Evolutionary conservation across 73 alveolate genomes (phyloP).

Genomic region (Paramecium sonneborni): DNA sequence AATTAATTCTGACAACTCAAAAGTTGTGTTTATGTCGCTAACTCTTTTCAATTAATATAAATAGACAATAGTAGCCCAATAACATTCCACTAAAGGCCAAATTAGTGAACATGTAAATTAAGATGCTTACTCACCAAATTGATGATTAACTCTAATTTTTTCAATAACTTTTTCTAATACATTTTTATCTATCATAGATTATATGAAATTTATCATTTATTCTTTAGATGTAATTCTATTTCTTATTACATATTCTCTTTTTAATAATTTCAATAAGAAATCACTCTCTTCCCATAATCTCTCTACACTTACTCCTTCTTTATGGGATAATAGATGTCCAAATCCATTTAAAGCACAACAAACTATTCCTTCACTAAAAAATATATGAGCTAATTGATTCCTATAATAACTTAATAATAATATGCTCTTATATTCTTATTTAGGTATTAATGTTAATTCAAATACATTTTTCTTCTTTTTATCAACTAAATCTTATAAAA

Average conservation of each 20-base stretch:
- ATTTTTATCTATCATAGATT: slow-evolving; percentile 71
- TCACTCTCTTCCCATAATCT: slow-evolving; percentile 78
- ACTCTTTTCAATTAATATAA: slow-evolving; percentile 70
- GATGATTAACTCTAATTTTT: slow-evolving; percentile 31
- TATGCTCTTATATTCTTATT: slow-evolving; percentile 83
- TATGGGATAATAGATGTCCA: slow-evolving; percentile 75
- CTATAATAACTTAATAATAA: slow-evolving; percentile 87
- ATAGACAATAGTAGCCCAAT: slow-evolving; percentile 84
- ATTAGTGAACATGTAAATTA: slow-evolving; percentile 76
- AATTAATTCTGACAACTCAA: slow-evolving; percentile 57
- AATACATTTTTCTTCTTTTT: slow-evolving; percentile 83
- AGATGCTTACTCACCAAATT: slow-evolving; percentile 69
- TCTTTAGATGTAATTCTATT: slow-evolving; percentile 58
- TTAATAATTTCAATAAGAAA: slow-evolving; percentile 71
- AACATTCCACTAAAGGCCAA: slow-evolving; percentile 92
- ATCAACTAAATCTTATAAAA: slow-evolving; percentile 55
- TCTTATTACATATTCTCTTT: slow-evolving; percentile 78
- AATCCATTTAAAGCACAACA: slow-evolving; percentile 81
- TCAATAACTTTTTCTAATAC: slow-evolving; percentile 60
- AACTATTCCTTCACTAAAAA: slow-evolving; percentile 74
- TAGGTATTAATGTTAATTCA: slow-evolving; percentile 78
- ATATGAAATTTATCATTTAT: slow-evolving; percentile 55
- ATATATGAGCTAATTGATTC: slow-evolving; percentile 75
- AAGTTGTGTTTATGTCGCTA: slow-evolving; percentile 8
- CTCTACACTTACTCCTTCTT: slow-evolving; percentile 75